Evolutionary conservation across 805 yeast species (phyloP).

Genomic region (Cyberlindnera euphorbiiphila): DNA sequence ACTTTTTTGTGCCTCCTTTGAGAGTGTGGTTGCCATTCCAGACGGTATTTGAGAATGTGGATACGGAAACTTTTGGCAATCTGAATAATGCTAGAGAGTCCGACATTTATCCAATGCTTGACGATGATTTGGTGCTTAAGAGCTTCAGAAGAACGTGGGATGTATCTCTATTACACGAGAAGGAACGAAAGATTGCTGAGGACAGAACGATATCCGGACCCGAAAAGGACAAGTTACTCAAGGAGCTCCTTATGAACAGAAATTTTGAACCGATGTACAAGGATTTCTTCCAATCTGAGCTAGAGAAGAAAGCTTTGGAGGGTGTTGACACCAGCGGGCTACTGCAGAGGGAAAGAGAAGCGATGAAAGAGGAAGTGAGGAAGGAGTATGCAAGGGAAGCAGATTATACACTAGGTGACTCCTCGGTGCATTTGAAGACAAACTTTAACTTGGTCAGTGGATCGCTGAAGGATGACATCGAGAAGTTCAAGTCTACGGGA

Average conservation of each 20-base stretch:
- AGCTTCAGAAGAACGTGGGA: constrained; percentile 32
- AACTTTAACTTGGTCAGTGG: constrained; percentile 10
- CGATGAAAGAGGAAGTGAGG: constrained; percentile 1
- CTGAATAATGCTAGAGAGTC: constrained; percentile 16
- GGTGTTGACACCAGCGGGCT: not conserved
- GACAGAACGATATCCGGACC: constrained; percentile 4
- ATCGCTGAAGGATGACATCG: constrained; percentile 10
- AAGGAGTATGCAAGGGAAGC: constrained; percentile 9
- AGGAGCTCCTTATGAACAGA: constrained; percentile 8
- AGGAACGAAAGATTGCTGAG: constrained; percentile 31
- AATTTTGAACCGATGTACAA: constrained; percentile 11
- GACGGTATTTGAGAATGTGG: not conserved
- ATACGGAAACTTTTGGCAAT: constrained; percentile 18
- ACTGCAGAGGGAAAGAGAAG: not conserved
- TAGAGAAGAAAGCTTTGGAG: constrained; percentile 4
- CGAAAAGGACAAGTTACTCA: constrained; percentile 6
- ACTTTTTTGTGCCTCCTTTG: constrained; percentile 48
- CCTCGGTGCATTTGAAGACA: not conserved
- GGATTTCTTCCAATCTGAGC: constrained; percentile 10
- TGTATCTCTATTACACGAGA: constrained; percentile 31
- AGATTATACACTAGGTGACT: constrained; percentile 12
- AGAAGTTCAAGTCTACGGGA: constrained; percentile 5
- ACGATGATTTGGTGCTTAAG: constrained; percentile 29
- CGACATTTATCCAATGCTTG: constrained; percentile 7
- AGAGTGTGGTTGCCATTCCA: constrained; percentile 48